Base-by-base conservation (phyloP, 345 rosid genomes). In the Citrus unshiu region DNA sequence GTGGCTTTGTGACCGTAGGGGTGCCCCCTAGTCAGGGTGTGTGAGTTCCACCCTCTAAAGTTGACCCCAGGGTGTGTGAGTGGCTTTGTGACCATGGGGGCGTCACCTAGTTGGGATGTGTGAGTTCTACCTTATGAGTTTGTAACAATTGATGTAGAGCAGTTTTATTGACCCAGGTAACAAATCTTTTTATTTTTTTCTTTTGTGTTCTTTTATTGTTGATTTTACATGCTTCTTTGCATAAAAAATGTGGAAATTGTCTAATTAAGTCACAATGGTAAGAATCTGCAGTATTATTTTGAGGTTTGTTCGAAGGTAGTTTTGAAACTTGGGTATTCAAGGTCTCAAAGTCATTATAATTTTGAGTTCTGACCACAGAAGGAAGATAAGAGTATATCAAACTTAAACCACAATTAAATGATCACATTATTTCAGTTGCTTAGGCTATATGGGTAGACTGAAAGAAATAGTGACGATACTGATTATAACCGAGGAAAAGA, bases 101-200 rank as follows among this genome's bases (percentile, higher is more conserved):
- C 1, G 39, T 34, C 35, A 34, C 0, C 35, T 34, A 34, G 35
- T 34, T 34, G 0, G 35, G 35, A 34, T 34, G 0, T 34, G 6
- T 34, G 35, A 34, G 35, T 34, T 34, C 35, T 34, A 34, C 35
- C 35, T 34, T 0, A 34, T 34, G 35, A 34, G 0, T 34, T 34
- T 4, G 35, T 34, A 34, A 34, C 35, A 34, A 34, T 34, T 34
- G 35, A 0, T 32, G 0, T 32, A 32, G 35, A 0, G 35, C 35
- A 32, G 35, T 32, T 32, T 30, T 91, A 57, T 79, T 93, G 63
- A 74, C 90, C 68, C 89, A 90, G 92, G 98, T 91, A 51, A 79
- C 68, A 40, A 9, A 0, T 69, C 19, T 25, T 40, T 74, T 49
- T 62, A 46, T 58, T 68, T 43, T 54, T 74, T 74, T 80, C 7